Evolutionary conservation across 1,284 basidiomycete species (phyloP), one percentile per base, ranked within the genome.

Genomic region (Vanrija sp.): DNA sequence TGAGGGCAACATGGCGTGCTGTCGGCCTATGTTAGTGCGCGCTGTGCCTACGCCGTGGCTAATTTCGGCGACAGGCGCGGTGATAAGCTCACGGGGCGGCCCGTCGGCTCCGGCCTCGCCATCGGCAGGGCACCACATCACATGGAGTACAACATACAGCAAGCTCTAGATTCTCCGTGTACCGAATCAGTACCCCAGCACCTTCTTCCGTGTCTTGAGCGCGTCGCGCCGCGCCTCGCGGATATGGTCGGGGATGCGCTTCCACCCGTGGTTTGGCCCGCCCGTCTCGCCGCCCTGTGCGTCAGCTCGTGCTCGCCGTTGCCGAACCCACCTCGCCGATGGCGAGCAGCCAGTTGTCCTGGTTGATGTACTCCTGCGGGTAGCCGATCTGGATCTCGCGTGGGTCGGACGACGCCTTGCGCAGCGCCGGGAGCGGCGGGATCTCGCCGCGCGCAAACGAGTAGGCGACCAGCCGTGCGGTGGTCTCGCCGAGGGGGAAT

Each of bases 401-500:
- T n/a, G 60, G 54, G 12, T 44, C 21, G 53, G 57, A 51, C 6
- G 54, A 46, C 6, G 21, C 10, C 29, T 61, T 53, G n/a, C 52
- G 26, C 16, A 65, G 56, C 12, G 60, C 58, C 3, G 61, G 61
- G 16, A 65, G 58, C 2, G 63, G 54, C 14, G 63, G 63, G 0
- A 65, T 43, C 15, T 19, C 19, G 19, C 40, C 44, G 48, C 49
- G 45, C 14, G 47, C 47, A 42, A 58, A 65, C 21, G 58, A 49
- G 42, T 53, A 50, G 0, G 63, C 60, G 39, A 65, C 68, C 34
- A 78, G 67, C 39, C 75, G 73, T 1, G 73, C 66, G 62, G 78
- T 74, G 1, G 71, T 65, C 60, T 80, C 76, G n/a, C 74, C 72
- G 6, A 80, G 65, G 0, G 77, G 77, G 64, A 80, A 79, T 8